A percentile compares a stretch with the other conserved stretches of the same genome.
phyloP scores from a whole-genome alignment of 176 grass and related monocot genomes.

The Triticum monococcum region DNA sequence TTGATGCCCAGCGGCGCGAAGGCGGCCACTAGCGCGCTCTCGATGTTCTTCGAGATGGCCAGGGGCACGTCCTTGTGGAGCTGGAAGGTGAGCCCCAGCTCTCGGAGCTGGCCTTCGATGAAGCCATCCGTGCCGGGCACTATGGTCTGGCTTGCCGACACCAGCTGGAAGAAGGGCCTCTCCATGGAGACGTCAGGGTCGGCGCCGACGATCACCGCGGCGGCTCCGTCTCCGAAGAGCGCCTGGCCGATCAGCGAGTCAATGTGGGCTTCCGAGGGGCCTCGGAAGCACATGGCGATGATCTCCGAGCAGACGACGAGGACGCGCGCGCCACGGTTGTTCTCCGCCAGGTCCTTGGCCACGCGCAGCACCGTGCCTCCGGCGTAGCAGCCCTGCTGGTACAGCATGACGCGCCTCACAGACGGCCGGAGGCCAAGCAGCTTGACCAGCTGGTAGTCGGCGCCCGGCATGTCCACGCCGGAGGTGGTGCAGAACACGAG shows the following conservation, averaged over 20 bases:
- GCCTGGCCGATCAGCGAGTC: conserved; percentile 72
- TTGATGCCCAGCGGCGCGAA: conserved; percentile 59
- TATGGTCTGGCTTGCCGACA: conserved; percentile 37
- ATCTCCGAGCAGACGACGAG: too few relatives aligned
- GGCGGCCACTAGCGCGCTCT: conserved; percentile 53
- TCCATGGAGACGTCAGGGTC: conserved; percentile 56
- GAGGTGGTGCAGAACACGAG: too few relatives aligned
- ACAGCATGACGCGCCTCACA: not conserved
- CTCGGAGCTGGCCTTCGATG: conserved; percentile 77
- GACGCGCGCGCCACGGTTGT: too few relatives aligned
- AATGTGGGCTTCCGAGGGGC: conserved; percentile 55
- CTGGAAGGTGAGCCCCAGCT: conserved; percentile 80
- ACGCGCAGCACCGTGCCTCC: too few relatives aligned
- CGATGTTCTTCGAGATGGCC: conserved; percentile 80
- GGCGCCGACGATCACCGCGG: conserved; percentile 61
- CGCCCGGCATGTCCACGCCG: conserved; percentile 50
- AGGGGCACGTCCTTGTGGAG: conserved; percentile 80
- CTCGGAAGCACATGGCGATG: too few relatives aligned
- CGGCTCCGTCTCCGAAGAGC: conserved; percentile 13
- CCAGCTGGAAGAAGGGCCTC: conserved; percentile 61
- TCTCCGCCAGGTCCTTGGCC: too few relatives aligned
- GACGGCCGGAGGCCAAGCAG: conserved; percentile 64
- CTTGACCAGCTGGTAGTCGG: conserved; percentile 83
- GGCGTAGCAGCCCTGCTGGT: too few relatives aligned
- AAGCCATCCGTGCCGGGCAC: conserved; percentile 74